A percentile compares a stretch with the other conserved stretches of the same genome.
Conservation (phyloP, 495 filamentous ascomycete species). For the Aspergillus avenaceus region DNA sequence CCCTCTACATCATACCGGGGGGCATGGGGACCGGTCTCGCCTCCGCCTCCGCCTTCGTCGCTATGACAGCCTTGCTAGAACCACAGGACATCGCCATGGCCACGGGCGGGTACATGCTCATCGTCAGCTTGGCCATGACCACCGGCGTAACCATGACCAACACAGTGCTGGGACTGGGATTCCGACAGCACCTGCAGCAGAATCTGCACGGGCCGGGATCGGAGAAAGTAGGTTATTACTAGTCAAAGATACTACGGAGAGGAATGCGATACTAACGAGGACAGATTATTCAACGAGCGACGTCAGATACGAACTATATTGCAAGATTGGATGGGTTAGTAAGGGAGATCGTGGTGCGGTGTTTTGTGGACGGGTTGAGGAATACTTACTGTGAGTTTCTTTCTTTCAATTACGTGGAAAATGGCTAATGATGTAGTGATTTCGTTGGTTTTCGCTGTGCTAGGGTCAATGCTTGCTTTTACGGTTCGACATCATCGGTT, state of each 20-base stretch:
- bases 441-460: no score
- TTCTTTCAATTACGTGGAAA: neutral
- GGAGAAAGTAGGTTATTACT: slow-evolving; percentile 15
- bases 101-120: slow-evolving; percentile 49
- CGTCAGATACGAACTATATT: slow-evolving; percentile 37
- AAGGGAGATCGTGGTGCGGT: slow-evolving; percentile 29
- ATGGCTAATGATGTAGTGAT: neutral
- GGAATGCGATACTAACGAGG: slow-evolving; percentile 3
- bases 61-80: slow-evolving; percentile 50
- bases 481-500: no score
- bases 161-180: slow-evolving; percentile 33
- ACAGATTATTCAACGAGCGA: slow-evolving; percentile 33
- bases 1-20: slow-evolving; percentile 59
- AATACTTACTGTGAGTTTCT: slow-evolving; percentile 31
- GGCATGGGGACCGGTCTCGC: slow-evolving; percentile 54
- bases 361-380: slow-evolving; percentile 33
- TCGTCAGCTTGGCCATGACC: slow-evolving; percentile 47
- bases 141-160: slow-evolving; percentile 49
- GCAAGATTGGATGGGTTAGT: slow-evolving; percentile 23
- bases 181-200: slow-evolving; percentile 24
- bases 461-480: no score
- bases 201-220: slow-evolving; percentile 26
- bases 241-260: no score
- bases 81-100: slow-evolving; percentile 52
- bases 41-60: slow-evolving; percentile 50